phyloP scores from a whole-genome alignment of 768 basidiomycete genomes.

The Russula olivacea region DNA sequence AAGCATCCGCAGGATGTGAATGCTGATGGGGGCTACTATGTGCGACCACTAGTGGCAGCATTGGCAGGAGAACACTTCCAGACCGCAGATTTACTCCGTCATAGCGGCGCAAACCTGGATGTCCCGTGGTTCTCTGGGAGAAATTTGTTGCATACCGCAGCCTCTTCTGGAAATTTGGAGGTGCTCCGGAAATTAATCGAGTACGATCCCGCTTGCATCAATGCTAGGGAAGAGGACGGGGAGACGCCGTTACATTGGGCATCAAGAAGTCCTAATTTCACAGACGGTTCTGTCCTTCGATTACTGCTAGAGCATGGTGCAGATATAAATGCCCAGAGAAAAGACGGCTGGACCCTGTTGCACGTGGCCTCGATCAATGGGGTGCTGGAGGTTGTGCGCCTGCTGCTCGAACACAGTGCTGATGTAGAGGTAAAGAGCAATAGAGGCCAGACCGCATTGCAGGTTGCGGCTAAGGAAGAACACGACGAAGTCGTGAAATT shows the following conservation, averaged over 20 bases:
- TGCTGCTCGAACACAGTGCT: not conserved
- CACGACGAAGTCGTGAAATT: not conserved
- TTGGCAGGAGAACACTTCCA: not conserved
- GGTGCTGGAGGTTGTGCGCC: not conserved
- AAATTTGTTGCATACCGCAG: not conserved
- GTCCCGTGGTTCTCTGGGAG: rapidly evolving
- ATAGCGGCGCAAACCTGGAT: not conserved
- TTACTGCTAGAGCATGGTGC: not conserved
- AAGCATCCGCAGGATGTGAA: not conserved
- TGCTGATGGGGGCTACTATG: not conserved
- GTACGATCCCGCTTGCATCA: not conserved
- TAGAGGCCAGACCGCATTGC: not conserved
- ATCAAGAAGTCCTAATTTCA: not conserved
- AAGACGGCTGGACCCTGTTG: not conserved
- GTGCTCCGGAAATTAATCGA: not conserved
- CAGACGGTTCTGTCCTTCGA: not conserved
- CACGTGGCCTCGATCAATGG: not conserved
- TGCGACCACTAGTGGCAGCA: not conserved
- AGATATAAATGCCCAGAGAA: not conserved
- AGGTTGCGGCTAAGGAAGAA: not conserved
- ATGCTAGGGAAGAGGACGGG: too few species aligned
- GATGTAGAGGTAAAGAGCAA: not conserved
- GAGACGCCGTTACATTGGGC: not conserved
- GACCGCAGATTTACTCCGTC: not conserved
- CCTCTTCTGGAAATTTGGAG: not conserved